phyloP scores from a whole-genome alignment of 768 basidiomycete genomes.

The Kwoniella newhampshirensis region DNA sequence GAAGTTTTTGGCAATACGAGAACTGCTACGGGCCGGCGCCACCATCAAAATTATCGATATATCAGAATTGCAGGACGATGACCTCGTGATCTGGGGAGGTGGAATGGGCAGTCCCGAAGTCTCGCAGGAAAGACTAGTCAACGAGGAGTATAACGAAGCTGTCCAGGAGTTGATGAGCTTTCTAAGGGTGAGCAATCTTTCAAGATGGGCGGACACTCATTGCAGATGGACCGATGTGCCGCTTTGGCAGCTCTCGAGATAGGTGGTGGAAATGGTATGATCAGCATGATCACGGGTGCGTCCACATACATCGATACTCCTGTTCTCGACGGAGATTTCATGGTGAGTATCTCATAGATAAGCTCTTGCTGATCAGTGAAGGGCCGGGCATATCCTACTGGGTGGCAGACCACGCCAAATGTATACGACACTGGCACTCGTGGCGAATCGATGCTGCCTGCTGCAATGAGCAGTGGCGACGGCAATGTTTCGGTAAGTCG shows the following conservation, averaged over 20 bases:
- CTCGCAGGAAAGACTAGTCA: conserved; percentile 51
- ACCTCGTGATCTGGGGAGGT: conserved; percentile 56
- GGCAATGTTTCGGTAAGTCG: conserved; percentile 40
- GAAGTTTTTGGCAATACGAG: conserved; percentile 58
- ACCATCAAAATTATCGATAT: conserved; percentile 58
- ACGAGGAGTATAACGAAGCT: conserved; percentile 55
- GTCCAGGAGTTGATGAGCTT: conserved; percentile 42
- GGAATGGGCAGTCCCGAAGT: conserved; percentile 36
- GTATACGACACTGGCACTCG: conserved; percentile 24
- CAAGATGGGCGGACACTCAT: neutral
- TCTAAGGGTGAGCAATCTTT: conserved; percentile 16
- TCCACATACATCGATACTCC: conserved; percentile 30
- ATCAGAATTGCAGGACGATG: conserved; percentile 48
- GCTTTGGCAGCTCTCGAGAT: conserved; percentile 54
- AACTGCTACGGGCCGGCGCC: conserved; percentile 60
- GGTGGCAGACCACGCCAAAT: conserved; percentile 44
- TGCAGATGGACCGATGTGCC: conserved; percentile 25
- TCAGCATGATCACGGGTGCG: conserved; percentile 41
- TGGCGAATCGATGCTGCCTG: conserved; percentile 50
- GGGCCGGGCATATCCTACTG: conserved; percentile 51
- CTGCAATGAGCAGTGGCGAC: conserved; percentile 54
- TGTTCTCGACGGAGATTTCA: conserved; percentile 41
- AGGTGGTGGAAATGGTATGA: conserved; percentile 56
- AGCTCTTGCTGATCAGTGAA: neutral
- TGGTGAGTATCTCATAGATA: conserved; percentile 19